A percentile compares a stretch with the other conserved stretches of the same genome.
Conservation (phyloP, 352 stramenopile genomes). For the Blastocystis sp. region DNA sequence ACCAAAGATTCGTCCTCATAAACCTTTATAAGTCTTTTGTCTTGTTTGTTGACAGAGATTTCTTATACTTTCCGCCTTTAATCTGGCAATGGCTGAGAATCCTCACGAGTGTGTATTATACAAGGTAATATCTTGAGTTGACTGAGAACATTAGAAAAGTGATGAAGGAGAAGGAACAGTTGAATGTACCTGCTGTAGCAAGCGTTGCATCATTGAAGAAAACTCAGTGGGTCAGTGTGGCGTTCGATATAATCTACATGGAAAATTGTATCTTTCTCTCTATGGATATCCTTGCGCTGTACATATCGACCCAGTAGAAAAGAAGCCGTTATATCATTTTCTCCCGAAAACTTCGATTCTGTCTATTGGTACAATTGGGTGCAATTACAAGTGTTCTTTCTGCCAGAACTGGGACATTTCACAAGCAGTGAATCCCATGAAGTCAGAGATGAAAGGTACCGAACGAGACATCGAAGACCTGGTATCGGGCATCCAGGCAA, state of each 20-base stretch:
- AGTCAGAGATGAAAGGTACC: background rate
- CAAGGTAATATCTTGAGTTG: background rate
- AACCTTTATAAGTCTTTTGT: conserved; percentile 36
- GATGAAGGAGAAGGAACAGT: conserved; percentile 8
- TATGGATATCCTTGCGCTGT: conserved; percentile 59
- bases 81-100: background rate
- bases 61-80: background rate
- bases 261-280: conserved; percentile 56
- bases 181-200: conserved; percentile 29
- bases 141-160: background rate
- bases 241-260: conserved; percentile 57
- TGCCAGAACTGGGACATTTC: conserved; percentile 63
- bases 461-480: conserved; percentile 41
- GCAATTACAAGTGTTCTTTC: conserved; percentile 60
- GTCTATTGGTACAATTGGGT: conserved; percentile 60
- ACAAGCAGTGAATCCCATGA: background rate
- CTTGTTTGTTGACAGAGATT: background rate
- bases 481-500: background rate
- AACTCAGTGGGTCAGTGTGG: conserved; percentile 27
- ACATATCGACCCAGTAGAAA: conserved; percentile 59
- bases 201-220: conserved; percentile 46
- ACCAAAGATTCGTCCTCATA: conserved; percentile 24
- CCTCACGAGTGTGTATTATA: conserved; percentile 32
- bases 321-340: conserved; percentile 62
- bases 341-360: conserved; percentile 52